Base-by-base conservation (phyloP, 176 grass and related monocot species). In the Sorghum bicolor region DNA sequence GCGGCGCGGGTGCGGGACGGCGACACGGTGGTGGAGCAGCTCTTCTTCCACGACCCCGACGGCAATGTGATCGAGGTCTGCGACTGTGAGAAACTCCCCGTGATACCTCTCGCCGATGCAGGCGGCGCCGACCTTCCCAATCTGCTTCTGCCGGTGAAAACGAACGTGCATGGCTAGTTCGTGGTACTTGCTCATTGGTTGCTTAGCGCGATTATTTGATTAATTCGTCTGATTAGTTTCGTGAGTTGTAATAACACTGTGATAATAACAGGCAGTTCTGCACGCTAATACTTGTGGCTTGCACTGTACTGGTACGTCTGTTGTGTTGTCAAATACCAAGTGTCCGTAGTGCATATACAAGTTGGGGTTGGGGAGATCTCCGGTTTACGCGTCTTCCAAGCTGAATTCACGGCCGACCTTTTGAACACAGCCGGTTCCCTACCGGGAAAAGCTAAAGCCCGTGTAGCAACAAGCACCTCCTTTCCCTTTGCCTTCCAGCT, bases 41-140 rank as follows among this genome's bases (percentile, higher is more conserved):
- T 98, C 80, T 98, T 95, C 74, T 92, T 98, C 71, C 96, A 95
- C 30, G 91, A 95, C 26, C 96, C 96, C 0, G 93, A 98, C 48
- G 70, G 83, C 24, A 93, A 98, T 36, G 62, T 91, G 83, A 93
- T 98, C 32, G 93, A 95, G 89, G 88, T 95, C 67, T 98, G 91
- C 68, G 86, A 93, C 26, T 95, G 96, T 62, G 81, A 93, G 39
- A 92, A 93, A 60, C 80, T 94, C 5, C 87, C 93, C 7, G 85
- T 94, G 8, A 33, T 86, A 80, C 87, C 80, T 33, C 62, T 90
- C 17, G 45, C 13, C 8, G 74, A 6, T 19, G 76, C 30, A 2
- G 65, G 32, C 26, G 36, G 30, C 1, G 13, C 60, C 12, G 40
- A 19, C 20, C 71, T 53, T 40, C 16, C 55, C 22, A 70, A 22